Conservation (phyloP, 306 rosid genomes). For the Nissolia schottii region DNA sequence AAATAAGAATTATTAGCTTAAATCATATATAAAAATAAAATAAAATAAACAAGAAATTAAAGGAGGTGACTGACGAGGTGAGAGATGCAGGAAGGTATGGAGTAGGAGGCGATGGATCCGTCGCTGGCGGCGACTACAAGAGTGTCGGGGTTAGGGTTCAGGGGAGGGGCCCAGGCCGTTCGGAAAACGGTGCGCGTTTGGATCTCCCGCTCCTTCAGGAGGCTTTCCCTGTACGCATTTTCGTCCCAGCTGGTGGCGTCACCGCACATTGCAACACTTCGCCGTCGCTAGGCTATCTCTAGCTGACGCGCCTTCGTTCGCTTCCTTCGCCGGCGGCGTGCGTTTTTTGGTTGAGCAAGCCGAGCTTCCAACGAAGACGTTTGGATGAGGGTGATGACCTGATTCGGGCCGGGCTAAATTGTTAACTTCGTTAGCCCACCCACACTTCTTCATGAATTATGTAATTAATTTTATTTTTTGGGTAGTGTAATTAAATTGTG, state of each 20-base stretch:
- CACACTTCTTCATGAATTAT: too few species aligned
- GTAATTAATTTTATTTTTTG: too few species aligned
- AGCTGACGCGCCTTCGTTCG: background rate
- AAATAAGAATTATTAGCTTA: background rate
- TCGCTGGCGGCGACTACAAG: constrained; percentile 82
- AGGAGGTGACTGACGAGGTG: background rate
- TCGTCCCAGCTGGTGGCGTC: constrained; percentile 95
- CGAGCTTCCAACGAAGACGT: background rate
- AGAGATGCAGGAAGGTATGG: constrained; percentile 51
- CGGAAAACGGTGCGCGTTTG: constrained; percentile 86
- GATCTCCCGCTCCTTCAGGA: constrained; percentile 62
- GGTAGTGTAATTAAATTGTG: too few species aligned
- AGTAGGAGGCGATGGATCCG: constrained; percentile 74
- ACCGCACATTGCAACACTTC: constrained; percentile 39
- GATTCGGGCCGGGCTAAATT: background rate
- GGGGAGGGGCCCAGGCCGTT: constrained; percentile 77
- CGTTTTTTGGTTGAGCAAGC: background rate
- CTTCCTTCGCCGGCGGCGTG: background rate
- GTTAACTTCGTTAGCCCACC: background rate
- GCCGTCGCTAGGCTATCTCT: background rate
- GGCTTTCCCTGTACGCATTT: constrained; percentile 60
- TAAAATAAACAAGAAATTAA: background rate
- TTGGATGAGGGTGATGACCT: background rate
- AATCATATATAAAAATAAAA: background rate
- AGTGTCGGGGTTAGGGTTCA: constrained; percentile 48